phyloP scores from a whole-genome alignment of 2,329 filamentous ascomycete species.

The Beauveria sp. region DNA sequence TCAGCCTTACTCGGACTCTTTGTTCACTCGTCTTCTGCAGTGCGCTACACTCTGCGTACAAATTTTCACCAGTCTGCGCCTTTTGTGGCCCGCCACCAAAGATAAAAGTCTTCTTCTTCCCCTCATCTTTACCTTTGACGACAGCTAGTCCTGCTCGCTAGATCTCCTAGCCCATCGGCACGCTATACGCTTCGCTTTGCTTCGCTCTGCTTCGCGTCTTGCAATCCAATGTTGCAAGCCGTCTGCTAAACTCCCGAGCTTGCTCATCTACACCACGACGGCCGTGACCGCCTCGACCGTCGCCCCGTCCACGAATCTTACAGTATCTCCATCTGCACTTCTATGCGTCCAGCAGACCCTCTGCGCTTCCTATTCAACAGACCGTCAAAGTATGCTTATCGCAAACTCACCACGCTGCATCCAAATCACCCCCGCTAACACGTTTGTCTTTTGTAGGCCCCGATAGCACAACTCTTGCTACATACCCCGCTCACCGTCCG shows the following conservation, averaged over 20 bases:
- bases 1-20: not conserved
- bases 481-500: not conserved
- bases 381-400: conserved; percentile 71
- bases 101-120: not conserved
- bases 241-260: conserved; percentile 3
- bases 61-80: not conserved
- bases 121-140: not conserved
- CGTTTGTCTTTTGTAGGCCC: conserved; percentile 33
- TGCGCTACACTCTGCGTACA: not conserved
- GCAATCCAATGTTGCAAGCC: not conserved
- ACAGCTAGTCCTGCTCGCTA: not conserved
- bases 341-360: conserved; percentile 88
- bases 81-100: conserved; percentile 1
- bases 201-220: not conserved
- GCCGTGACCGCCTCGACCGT: conserved; percentile 17
- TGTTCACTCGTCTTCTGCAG: not conserved
- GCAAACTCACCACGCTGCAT: conserved; percentile 10
- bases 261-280: conserved; percentile 17
- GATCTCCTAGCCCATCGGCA: not conserved
- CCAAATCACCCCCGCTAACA: conserved; percentile 8
- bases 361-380: conserved; percentile 83
- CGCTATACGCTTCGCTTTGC: not conserved
- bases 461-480: conserved; percentile 47
- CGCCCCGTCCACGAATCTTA: conserved; percentile 14
- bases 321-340: conserved; percentile 34